Evolutionary conservation across 345 rosid genomes (phyloP), one percentile per base, ranked within the genome.

Genomic region (Hibiscus tridactylites): DNA sequence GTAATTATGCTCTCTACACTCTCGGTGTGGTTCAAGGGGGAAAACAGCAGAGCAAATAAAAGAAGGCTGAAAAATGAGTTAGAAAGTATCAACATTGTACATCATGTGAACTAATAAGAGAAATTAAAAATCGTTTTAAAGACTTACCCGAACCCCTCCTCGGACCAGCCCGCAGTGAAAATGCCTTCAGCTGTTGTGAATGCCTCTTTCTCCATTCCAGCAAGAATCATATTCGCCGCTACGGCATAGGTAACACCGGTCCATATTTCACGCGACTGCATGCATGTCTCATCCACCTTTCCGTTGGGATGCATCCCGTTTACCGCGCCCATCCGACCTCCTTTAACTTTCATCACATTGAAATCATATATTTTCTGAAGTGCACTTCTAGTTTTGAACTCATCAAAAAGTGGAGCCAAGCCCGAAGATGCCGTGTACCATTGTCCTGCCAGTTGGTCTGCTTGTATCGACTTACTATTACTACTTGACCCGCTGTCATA

Each of bases 211-310:
- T 90, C 92, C 97, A 90, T 92, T 74, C 99, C 97, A 71, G 96
- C 87, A 70, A 84, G 93, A 76, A 95, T 90, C 99, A 95, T 91
- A 47, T 81, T 89, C 54, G 99, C 95, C 10, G 99, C 97, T 70
- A 89, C 92, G 33, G 79, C 97, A 72, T 95, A 95, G 24, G 99
- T 95, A 42, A 95, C 97, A 24, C 99, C 99, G 5, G 96, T 78
- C 99, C 99, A 95, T 79, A 95, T 90, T 87, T 95, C 99, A 67
- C 99, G 96, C 7, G 97, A 95, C 80, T 95, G 99, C 99, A 95
- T 95, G 83, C 97, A 90, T 2, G 99, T 81, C 75, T 90, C 96
- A 75, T 95, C 99, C 59, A 95, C 92, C 84, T 86, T 90, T 77
- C 99, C 99, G 80, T 88, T 82, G 16, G 91, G 96, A 85, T 88